Conservation (phyloP, 352 stramenopile species). For the Thalassiosira hispida region DNA sequence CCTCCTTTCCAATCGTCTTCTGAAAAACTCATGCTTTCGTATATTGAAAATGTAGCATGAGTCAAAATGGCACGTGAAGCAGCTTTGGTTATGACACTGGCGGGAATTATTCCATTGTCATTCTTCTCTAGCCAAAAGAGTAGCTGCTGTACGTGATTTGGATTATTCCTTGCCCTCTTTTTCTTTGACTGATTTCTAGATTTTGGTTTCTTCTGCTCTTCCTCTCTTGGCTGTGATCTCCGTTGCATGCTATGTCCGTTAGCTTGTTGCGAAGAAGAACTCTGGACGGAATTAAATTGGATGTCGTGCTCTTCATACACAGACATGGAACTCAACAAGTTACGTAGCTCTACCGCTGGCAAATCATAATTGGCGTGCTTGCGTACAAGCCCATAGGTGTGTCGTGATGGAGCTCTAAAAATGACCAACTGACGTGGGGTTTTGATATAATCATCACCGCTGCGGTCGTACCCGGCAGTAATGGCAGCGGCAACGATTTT, state of each 20-base stretch:
- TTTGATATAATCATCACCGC: background rate
- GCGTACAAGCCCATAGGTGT: constrained; percentile 34
- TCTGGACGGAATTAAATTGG: constrained; percentile 15
- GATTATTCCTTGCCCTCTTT: background rate
- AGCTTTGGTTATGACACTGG: constrained; percentile 10
- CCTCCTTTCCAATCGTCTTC: constrained; percentile 33
- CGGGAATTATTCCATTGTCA: background rate
- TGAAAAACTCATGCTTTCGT: constrained; percentile 25
- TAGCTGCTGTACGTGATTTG: background rate
- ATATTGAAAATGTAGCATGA: constrained; percentile 45
- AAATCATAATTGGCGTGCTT: constrained; percentile 24
- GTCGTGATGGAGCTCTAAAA: constrained; percentile 34
- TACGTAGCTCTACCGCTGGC: constrained; percentile 32
- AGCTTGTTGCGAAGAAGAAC: background rate
- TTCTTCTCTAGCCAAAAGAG: background rate
- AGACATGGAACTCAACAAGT: constrained; percentile 8
- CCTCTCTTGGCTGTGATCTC: background rate
- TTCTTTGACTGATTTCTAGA: constrained; percentile 6
- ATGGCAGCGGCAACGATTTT: background rate
- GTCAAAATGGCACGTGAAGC: constrained; percentile 49
- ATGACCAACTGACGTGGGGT: constrained; percentile 19
- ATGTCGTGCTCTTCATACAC: constrained; percentile 4
- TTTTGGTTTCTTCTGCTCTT: background rate
- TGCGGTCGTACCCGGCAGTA: background rate
- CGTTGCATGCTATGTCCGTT: background rate